Percentiles rank a stretch among this genome's conserved stretches.
Conservation (phyloP, 1,139 yeast genomes). For the Sugiyamaella japonica region DNA sequence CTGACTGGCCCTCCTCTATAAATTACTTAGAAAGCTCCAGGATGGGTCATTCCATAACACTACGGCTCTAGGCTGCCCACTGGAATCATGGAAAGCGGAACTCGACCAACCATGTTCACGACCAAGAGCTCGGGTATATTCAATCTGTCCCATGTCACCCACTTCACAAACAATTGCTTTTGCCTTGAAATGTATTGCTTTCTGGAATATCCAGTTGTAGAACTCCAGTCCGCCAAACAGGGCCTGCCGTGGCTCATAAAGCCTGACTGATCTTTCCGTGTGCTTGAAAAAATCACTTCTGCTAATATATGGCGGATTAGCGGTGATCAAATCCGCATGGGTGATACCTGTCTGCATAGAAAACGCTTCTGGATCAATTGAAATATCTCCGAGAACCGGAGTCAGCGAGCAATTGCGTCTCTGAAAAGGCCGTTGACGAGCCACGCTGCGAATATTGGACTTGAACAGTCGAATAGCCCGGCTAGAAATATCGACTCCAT, state of each 20-base stretch:
- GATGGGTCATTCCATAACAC: conserved; percentile 37
- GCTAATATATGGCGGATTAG: conserved; percentile 92
- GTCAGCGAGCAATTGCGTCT: conserved; percentile 6
- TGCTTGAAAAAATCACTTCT: conserved; percentile 43
- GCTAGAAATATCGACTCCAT: conserved; percentile 62
- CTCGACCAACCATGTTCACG: conserved; percentile 36
- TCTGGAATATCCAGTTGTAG: conserved; percentile 55
- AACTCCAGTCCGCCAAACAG: conserved; percentile 74
- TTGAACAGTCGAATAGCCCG: conserved; percentile 54
- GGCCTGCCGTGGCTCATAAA: conserved; percentile 76
- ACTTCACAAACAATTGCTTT: conserved; percentile 50
- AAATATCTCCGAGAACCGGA: conserved; percentile 17
- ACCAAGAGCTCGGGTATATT: conserved; percentile 25
- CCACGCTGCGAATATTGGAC: conserved; percentile 44
- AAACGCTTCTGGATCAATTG: conserved; percentile 15
- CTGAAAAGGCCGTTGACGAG: not conserved
- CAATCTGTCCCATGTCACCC: conserved; percentile 43
- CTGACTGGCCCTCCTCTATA: not conserved
- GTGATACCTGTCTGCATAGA: conserved; percentile 16
- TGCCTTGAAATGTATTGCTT: conserved; percentile 46
- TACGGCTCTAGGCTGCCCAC: conserved; percentile 40
- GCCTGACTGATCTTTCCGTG: conserved; percentile 60
- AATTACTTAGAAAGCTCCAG: conserved; percentile 26
- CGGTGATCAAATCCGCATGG: conserved; percentile 54
- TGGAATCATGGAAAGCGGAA: conserved; percentile 37